Evolutionary conservation across 495 filamentous ascomycete species (phyloP).

Genomic region (Lindgomyces ingoldianus): DNA sequence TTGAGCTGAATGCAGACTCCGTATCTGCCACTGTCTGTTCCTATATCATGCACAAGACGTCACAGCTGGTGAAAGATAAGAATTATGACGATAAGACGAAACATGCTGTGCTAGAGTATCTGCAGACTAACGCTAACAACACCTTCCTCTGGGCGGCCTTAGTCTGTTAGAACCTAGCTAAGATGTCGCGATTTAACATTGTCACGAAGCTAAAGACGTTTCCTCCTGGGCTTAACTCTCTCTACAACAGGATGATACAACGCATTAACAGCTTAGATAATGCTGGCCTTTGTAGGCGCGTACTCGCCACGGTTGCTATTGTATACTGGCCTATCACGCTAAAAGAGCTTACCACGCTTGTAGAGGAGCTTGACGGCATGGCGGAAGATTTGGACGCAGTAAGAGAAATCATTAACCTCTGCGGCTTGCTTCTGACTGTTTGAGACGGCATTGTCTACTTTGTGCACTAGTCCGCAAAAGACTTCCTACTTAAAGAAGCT

Average conservation of each 20-base stretch:
- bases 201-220: slow-evolving; percentile 20
- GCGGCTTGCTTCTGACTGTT: slow-evolving; percentile 16
- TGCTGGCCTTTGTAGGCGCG: slow-evolving; percentile 26
- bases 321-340: slow-evolving; percentile 4
- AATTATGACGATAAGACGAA: neutral
- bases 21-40: slow-evolving; percentile 1
- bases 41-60: slow-evolving; percentile 45
- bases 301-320: neutral
- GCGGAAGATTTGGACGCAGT: neutral
- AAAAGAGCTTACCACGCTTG: neutral
- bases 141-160: slow-evolving; percentile 39
- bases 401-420: slow-evolving; percentile 12
- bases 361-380: neutral
- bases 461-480: slow-evolving; percentile 14
- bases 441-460: slow-evolving; percentile 11
- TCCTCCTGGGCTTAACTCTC: slow-evolving; percentile 39
- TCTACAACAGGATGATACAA: slow-evolving; percentile 43
- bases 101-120: slow-evolving; percentile 16
- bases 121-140: slow-evolving; percentile 35
- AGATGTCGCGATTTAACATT: neutral
- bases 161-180: slow-evolving; percentile 22
- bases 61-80: neutral
- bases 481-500: slow-evolving; percentile 10
- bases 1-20: slow-evolving; percentile 43
- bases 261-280: slow-evolving; percentile 38